Evolutionary conservation across 2,329 filamentous ascomycete species (phyloP).

Genomic region (Aspergillus melleus): DNA sequence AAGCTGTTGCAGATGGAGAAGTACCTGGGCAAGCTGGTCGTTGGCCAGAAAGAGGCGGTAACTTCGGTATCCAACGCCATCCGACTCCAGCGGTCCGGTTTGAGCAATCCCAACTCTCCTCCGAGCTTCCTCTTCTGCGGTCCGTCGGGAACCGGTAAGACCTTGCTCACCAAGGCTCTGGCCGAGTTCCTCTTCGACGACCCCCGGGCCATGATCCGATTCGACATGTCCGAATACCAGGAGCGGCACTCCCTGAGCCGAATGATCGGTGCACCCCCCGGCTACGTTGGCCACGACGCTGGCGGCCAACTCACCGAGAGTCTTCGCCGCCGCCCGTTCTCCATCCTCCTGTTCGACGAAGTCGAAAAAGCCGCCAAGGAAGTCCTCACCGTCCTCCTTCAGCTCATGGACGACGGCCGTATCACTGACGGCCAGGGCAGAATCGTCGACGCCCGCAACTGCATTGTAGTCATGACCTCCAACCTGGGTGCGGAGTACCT

Average conservation of each 20-base stretch:
- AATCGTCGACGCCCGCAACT: constrained; percentile 93
- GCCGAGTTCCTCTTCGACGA: constrained; percentile 99
- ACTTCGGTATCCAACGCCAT: constrained; percentile 93
- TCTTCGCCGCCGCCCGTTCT: constrained; percentile 91
- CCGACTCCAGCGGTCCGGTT: constrained; percentile 87
- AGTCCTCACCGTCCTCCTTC: constrained; percentile 91
- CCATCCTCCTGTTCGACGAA: constrained; percentile 95
- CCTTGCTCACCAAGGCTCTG: constrained; percentile 90
- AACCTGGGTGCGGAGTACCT: constrained; percentile 95
- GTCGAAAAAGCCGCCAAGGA: constrained; percentile 99
- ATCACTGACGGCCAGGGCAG: constrained; percentile 98
- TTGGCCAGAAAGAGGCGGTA: constrained; percentile 94
- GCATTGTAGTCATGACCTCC: constrained; percentile 98
- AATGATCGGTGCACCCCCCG: constrained; percentile 96
- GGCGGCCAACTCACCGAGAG: constrained; percentile 95
- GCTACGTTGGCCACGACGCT: constrained; percentile 94
- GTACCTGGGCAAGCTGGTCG: constrained; percentile 76
- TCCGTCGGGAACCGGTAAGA: constrained; percentile 97
- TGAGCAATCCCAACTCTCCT: constrained; percentile 93
- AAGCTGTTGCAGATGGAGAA: constrained; percentile 98
- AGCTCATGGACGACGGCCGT: constrained; percentile 98
- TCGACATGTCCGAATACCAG: constrained; percentile 99
- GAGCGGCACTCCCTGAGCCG: constrained; percentile 92
- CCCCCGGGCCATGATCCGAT: constrained; percentile 94
- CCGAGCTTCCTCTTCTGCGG: constrained; percentile 99